A percentile compares a stretch with the other conserved stretches of the same genome.
Evolutionary conservation across 202 grass and related monocot species (phyloP).

Genomic region (Carex arenaria): DNA sequence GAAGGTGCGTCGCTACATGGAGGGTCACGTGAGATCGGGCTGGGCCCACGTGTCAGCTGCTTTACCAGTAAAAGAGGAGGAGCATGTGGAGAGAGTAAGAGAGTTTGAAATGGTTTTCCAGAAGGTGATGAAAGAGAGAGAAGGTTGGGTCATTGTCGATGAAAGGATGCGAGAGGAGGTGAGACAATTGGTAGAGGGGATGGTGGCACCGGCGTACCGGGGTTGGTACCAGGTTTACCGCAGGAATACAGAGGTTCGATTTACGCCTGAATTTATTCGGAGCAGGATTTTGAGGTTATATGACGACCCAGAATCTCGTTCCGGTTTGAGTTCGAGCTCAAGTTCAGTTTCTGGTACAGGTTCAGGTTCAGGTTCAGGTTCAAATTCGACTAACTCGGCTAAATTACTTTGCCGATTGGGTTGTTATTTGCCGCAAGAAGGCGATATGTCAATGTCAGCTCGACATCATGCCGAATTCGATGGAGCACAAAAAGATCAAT

Average conservation of each 20-base stretch:
- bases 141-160: slow-evolving; percentile 47
- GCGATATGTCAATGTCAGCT: neutral
- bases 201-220: slow-evolving; percentile 51
- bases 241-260: neutral
- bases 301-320: slow-evolving; percentile 17
- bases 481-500: neutral
- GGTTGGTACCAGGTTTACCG: slow-evolving; percentile 41
- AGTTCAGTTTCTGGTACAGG: neutral
- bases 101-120: slow-evolving; percentile 18
- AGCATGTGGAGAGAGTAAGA: slow-evolving; percentile 12
- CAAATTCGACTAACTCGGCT: neutral
- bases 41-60: slow-evolving; percentile 38
- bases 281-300: slow-evolving; percentile 39
- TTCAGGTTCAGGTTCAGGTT: neutral
- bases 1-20: slow-evolving; percentile 46
- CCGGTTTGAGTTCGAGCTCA: neutral
- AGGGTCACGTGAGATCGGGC: slow-evolving; percentile 36
- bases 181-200: slow-evolving; percentile 25
- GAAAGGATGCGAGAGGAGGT: slow-evolving; percentile 26
- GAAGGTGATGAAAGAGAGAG: slow-evolving; percentile 22
- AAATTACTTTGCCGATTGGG: neutral
- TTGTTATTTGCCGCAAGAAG: neutral
- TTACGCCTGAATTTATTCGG: slow-evolving; percentile 56
- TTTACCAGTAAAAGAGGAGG: slow-evolving; percentile 9
- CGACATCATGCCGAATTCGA: neutral